A percentile compares a stretch with the other conserved stretches of the same genome.
phyloP scores from a whole-genome alignment of 1,284 basidiomycete species.

The Naganishia liquefaciens region DNA sequence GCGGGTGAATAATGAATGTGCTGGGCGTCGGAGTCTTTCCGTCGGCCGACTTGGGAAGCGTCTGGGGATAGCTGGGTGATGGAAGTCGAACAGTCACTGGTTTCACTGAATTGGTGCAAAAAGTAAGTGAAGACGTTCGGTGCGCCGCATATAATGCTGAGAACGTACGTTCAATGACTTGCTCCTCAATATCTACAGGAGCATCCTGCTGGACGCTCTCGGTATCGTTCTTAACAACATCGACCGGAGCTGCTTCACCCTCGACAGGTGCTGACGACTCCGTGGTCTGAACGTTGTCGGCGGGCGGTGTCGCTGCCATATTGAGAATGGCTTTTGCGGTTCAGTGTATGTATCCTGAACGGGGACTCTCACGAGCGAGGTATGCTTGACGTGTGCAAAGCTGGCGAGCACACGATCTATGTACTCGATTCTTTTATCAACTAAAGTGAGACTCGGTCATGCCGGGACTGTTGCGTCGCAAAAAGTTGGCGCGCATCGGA shows the following conservation, averaged over 20 bases:
- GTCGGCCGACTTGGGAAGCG: slow-evolving; percentile 45
- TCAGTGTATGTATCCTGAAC: slow-evolving; percentile 1
- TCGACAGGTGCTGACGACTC: slow-evolving; percentile 9
- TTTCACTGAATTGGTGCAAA: slow-evolving; percentile 34
- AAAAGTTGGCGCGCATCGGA: slow-evolving; percentile 4
- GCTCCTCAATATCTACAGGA: slow-evolving; percentile 21
- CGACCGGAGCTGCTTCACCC: not conserved
- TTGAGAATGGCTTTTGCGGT: slow-evolving; percentile 4
- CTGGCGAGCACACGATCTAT: not conserved
- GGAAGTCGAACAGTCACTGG: slow-evolving; percentile 50
- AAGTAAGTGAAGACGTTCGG: not conserved
- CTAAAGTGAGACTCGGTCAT: not conserved
- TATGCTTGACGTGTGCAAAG: not conserved
- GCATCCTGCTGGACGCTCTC: slow-evolving; percentile 3
- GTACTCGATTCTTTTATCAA: not conserved
- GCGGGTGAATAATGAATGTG: slow-evolving; percentile 46
- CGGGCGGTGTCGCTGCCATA: not conserved
- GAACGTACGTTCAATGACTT: slow-evolving; percentile 26
- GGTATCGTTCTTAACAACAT: not conserved
- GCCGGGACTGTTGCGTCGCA: not conserved
- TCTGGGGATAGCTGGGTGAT: slow-evolving; percentile 46
- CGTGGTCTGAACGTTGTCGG: slow-evolving; percentile 1
- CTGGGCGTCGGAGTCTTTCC: slow-evolving; percentile 30
- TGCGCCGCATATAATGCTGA: not conserved
- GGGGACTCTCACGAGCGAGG: not conserved